Evolutionary conservation across 495 filamentous ascomycete species (phyloP).

Genomic region (Viridothelium virens): DNA sequence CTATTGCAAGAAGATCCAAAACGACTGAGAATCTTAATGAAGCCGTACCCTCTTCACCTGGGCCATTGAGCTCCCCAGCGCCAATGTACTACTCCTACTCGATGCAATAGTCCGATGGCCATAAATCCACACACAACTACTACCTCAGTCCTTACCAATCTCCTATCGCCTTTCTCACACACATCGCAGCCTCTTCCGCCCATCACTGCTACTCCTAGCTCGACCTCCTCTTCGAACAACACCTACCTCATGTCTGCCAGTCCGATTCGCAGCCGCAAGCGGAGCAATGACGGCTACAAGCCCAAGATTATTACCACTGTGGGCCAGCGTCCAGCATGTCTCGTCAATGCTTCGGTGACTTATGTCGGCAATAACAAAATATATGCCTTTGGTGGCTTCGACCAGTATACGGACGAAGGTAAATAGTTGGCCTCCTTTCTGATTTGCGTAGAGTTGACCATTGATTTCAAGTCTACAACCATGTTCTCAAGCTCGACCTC

Average conservation of each 20-base stretch:
- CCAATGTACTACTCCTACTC: not conserved
- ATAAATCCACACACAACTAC: conserved; percentile 11
- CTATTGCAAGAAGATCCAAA: not conserved
- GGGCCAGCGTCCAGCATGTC: conserved; percentile 83
- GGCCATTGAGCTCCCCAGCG: not conserved
- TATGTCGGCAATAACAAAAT: conserved; percentile 94
- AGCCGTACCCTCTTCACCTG: not conserved
- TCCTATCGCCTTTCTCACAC: conserved; percentile 18
- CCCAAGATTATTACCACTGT: conserved; percentile 65
- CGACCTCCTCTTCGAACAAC: conserved; percentile 53
- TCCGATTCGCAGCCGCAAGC: conserved; percentile 54
- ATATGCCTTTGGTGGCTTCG: conserved; percentile 98
- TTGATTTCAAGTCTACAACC: conserved; percentile 71
- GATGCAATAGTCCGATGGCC: not conserved
- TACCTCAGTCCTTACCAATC: conserved; percentile 12
- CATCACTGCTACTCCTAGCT: conserved; percentile 28
- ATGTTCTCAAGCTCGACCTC: conserved; percentile 82
- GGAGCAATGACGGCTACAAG: conserved; percentile 61
- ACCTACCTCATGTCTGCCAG: conserved; percentile 82
- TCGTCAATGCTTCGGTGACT: conserved; percentile 96
- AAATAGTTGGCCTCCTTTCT: not conserved
- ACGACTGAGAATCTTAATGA: not conserved
- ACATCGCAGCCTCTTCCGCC: conserved; percentile 29
- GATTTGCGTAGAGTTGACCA: no score
- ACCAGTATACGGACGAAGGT: conserved; percentile 96